Base-by-base conservation (phyloP, 352 stramenopile genomes). In the Globisporangium iwayamae region DNA sequence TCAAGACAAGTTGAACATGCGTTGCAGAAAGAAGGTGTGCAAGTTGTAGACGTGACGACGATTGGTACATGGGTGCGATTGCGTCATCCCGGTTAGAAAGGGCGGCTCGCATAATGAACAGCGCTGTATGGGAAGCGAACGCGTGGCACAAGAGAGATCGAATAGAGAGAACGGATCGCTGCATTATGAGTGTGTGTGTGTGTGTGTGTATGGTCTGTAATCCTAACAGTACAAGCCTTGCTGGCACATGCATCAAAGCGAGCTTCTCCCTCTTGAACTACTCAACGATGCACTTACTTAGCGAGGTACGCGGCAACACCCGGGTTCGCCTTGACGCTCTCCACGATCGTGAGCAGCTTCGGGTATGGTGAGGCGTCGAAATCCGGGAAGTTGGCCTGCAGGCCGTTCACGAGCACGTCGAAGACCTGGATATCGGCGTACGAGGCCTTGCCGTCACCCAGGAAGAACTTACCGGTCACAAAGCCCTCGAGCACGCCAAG, bases 351-450 rank as follows among this genome's bases (percentile, higher is more conserved):
- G 13, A 60, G 30, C 0, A 89, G 51, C 71, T 86, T 76, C 36
- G 77, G 65, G 68, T 34, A 54, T 53, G n/a, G 36, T 32, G 6
- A 54, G 10, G 69, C n/a, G 8, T 66, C 54, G 52, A 79, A 75
- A 4, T 61, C 63, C 6, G 54, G 48, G 22, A 66, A 72, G 13
- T 57, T 66, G 51, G 63, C 51, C 22, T 55, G 43, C n/a, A 88
- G 38, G 11, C 51, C 52, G 63, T 83, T 81, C 32, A 71, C 46
- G 28, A 81, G 43, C 28, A 75, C 36, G 66, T 86, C 69, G 54
- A 85, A 85, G 20, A 85, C 30, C 39, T 75, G 62, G 2, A 89
- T 58, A 30, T 87, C 80, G 0, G 68, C 78, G 20, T 72, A 65
- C 20, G 70, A 75, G 10, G 62, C 28, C 47, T 77, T 73, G 41